A percentile compares a stretch with the other conserved stretches of the same genome.
phyloP scores from a whole-genome alignment of 495 filamentous ascomycete genomes.

The Penicillium turbatum region DNA sequence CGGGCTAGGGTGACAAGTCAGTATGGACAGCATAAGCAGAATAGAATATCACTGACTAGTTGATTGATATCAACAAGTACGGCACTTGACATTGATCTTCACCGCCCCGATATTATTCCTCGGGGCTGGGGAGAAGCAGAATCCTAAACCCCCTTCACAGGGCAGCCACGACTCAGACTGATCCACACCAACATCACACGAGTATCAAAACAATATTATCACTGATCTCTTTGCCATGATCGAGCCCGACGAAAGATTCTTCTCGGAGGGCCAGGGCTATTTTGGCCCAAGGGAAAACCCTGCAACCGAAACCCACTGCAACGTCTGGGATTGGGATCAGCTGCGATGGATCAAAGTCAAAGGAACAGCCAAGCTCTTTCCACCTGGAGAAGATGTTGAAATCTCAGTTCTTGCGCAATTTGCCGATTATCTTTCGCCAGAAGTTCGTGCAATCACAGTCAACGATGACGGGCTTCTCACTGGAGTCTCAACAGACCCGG shows the following conservation, averaged over 20 bases:
- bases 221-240: too few species aligned
- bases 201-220: too few species aligned
- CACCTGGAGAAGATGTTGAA: constrained; percentile 16
- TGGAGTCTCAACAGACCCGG: constrained; percentile 19
- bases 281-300: constrained; percentile 12
- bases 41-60: not conserved
- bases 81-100: not conserved
- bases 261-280: constrained; percentile 16
- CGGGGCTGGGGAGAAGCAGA: not conserved
- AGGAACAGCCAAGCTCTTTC: constrained; percentile 24
- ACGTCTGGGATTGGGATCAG: constrained; percentile 24
- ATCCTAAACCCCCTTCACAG: not conserved
- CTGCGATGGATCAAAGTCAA: constrained; percentile 21
- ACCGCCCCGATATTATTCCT: not conserved
- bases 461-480: constrained; percentile 20
- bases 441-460: constrained; percentile 19
- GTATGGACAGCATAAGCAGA: not conserved
- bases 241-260: constrained; percentile 14
- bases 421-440: constrained; percentile 16
- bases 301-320: constrained; percentile 12
- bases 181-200: too few species aligned
- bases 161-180: not conserved
- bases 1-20: not conserved
- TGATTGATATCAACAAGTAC: not conserved
- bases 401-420: constrained; percentile 9